Conservation (phyloP, 2,329 filamentous ascomycete genomes). For the Penicillium sp. region DNA sequence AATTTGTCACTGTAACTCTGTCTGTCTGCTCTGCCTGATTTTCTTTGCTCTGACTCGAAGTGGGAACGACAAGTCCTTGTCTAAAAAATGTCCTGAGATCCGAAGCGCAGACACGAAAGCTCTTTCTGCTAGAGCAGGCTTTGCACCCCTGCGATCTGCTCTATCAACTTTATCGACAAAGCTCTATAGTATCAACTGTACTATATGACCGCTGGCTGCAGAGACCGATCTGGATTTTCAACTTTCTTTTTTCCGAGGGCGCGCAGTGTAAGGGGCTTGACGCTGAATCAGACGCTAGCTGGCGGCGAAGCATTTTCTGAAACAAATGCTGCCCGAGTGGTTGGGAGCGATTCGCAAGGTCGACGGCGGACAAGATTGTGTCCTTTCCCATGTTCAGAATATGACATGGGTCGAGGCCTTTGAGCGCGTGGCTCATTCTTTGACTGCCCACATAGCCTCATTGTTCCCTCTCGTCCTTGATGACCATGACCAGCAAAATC, state of each 20-base stretch:
- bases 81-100: slow-evolving; percentile 65
- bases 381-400: no score
- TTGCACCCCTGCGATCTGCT: slow-evolving; percentile 51
- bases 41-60: slow-evolving; percentile 27
- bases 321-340: neutral
- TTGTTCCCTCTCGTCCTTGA: no score
- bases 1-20: slow-evolving; percentile 30
- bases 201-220: slow-evolving; percentile 39
- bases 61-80: slow-evolving; percentile 46
- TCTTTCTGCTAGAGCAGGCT: slow-evolving; percentile 28
- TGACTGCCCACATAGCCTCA: no score
- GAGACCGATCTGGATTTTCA: slow-evolving; percentile 19
- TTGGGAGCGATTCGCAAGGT: no score
- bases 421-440: no score
- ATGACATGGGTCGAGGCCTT: no score
- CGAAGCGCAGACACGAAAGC: slow-evolving; percentile 49
- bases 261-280: slow-evolving; percentile 6
- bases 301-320: neutral
- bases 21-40: slow-evolving; percentile 19
- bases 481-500: no score
- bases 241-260: slow-evolving; percentile 10
- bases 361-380: no score
- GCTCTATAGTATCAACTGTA: slow-evolving; percentile 54
- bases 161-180: slow-evolving; percentile 66
- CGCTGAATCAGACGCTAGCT: neutral